Conservation (phyloP, 192 early-diverging fungal genomes). For the Entomortierella beljakovae region DNA sequence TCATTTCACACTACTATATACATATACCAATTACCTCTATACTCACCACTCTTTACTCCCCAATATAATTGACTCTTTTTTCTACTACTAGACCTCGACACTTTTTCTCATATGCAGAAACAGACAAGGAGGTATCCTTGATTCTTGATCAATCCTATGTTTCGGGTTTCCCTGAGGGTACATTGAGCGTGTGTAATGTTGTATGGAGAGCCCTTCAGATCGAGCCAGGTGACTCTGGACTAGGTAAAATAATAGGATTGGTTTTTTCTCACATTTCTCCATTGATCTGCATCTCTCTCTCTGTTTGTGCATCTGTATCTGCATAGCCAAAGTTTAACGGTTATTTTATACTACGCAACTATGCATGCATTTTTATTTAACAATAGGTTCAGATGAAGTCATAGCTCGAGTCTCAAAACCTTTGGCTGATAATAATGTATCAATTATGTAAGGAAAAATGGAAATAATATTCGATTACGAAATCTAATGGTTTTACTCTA, state of each 20-base stretch:
- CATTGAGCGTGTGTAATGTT: constrained; percentile 33
- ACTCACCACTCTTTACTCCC: not conserved
- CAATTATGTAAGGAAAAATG: constrained; percentile 42
- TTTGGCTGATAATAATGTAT: constrained; percentile 44
- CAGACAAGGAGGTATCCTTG: constrained; percentile 50
- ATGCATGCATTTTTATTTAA: not conserved
- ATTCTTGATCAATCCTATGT: constrained; percentile 42
- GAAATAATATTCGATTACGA: not conserved
- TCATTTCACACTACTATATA: too few relatives aligned
- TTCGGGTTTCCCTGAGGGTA: constrained; percentile 19
- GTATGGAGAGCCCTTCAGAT: constrained; percentile 52
- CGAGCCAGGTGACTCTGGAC: constrained; percentile 49
- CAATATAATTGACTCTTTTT: not conserved
- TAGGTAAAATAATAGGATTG: constrained; percentile 16
- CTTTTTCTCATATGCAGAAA: constrained; percentile 54
- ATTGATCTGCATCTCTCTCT: not conserved
- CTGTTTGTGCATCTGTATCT: not conserved
- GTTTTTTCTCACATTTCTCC: not conserved
- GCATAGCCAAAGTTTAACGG: not conserved
- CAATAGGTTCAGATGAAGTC: constrained; percentile 36
- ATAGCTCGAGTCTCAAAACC: constrained; percentile 44
- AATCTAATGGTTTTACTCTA: too few relatives aligned
- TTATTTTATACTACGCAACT: too few relatives aligned
- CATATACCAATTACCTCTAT: not conserved
- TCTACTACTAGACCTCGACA: constrained; percentile 24